Base-by-base conservation (phyloP, 495 filamentous ascomycete species). In the Antarctomyces pellizariae region DNA sequence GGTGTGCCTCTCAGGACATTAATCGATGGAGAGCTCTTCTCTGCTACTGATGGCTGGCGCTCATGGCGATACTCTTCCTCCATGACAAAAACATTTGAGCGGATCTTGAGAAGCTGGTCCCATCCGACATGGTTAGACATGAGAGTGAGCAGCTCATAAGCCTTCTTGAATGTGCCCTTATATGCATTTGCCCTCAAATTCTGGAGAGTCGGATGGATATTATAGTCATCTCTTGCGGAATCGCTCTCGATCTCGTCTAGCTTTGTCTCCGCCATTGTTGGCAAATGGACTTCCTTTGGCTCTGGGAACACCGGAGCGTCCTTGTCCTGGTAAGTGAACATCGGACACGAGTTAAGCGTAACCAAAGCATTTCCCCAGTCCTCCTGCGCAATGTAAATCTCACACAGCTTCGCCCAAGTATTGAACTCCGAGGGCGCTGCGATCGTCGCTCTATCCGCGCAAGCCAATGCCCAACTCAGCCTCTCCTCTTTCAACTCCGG, bases 291-390 rank as follows among this genome's bases (percentile, higher is more conserved):
- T 27, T 76, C 76, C 26, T 67, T 65, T 0, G 83, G 80, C 36
- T 86, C 78, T 11, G 86, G 86, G 74, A 92, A 82, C 31, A 83
- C 60, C 10, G 86, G 86, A 4, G 78, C 67, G 45, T 97, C 86
- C 38, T 92, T 93, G 46, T 97, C 86, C 45, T 93, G 84, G 49
- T 95, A 93, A 5, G 86, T 95, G 46, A 97, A 97, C 86, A 97
- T 97, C 3, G 86, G 86, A 36, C 89, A 97, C 2, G 84, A 93
- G 50, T 97, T 97, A n/a, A 97, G 58, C 3, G 89, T 97, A 5
- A 91, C 66, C 10, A 97, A 60, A 2, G 89, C 86, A 25, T 68
- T 60, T 38, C 93, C 86, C 77, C 84, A 97, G 45, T 83, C 74
- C 47, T 97, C 86, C 42, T 90, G 56, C 23, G 68, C 61, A 26